A percentile compares a stretch with the other conserved stretches of the same genome.
Evolutionary conservation across 164 flowering plant genomes (phyloP).

Genomic region (Echeveria elegans): DNA sequence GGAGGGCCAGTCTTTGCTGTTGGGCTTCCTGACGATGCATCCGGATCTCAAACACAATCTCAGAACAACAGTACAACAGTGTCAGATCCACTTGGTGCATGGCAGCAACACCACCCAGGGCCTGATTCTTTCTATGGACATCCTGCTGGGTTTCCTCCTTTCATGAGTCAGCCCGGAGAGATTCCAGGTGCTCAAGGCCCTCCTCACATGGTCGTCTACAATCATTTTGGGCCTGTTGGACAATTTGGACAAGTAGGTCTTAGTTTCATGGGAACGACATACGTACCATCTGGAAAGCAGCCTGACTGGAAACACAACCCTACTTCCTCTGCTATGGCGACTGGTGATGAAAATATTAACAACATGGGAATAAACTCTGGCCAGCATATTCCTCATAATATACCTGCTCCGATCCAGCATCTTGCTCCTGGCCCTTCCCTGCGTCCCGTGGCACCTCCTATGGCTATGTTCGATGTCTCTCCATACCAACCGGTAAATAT

Average conservation of each 20-base stretch:
- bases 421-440: constrained; percentile 84
- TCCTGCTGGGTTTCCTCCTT: constrained; percentile 83
- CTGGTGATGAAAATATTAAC: constrained; percentile 49
- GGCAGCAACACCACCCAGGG: constrained; percentile 80
- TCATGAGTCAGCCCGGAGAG: constrained; percentile 70
- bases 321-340: constrained; percentile 41
- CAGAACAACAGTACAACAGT: constrained; percentile 47
- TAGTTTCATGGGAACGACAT: constrained; percentile 92
- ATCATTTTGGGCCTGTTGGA: constrained; percentile 94
- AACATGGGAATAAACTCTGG: constrained; percentile 45
- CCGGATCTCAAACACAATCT: constrained; percentile 47
- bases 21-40: constrained; percentile 73
- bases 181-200: constrained; percentile 86
- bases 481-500: constrained; percentile 69
- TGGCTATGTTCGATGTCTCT: constrained; percentile 82
- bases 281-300: constrained; percentile 86
- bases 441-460: constrained; percentile 67
- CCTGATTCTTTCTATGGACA: constrained; percentile 89
- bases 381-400: constrained; percentile 44
- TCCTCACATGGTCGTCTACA: constrained; percentile 94
- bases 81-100: constrained; percentile 54
- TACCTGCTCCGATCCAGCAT: constrained; percentile 67
- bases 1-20: constrained; percentile 79
- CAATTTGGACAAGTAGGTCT: constrained; percentile 94
- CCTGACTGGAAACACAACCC: constrained; percentile 92